Evolutionary conservation across 1,139 yeast species (phyloP).

Genomic region (Diutina scorzettiae): DNA sequence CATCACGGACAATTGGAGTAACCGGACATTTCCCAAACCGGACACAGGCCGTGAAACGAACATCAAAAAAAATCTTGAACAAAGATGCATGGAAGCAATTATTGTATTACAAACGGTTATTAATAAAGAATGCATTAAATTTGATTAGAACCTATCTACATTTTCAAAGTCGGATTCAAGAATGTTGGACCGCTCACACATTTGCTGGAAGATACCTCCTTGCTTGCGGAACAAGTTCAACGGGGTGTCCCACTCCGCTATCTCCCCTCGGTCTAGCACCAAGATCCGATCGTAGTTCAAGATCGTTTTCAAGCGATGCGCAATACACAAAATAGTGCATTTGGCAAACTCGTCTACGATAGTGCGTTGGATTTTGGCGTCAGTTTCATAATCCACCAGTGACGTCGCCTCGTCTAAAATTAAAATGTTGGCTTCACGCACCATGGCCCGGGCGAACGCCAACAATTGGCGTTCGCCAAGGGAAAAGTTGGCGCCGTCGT

Average conservation of each 20-base stretch:
- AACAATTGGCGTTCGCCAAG: slow-evolving; percentile 69
- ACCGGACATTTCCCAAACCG: too few relatives aligned
- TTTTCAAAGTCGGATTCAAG: slow-evolving; percentile 6
- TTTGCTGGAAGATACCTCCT: slow-evolving; percentile 40
- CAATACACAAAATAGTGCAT: slow-evolving; percentile 68
- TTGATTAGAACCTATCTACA: neutral
- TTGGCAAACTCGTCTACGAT: slow-evolving; percentile 47
- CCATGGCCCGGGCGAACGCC: slow-evolving; percentile 68
- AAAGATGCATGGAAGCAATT: too few relatives aligned
- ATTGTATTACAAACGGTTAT: neutral
- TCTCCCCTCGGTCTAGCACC: slow-evolving; percentile 48
- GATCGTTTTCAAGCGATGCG: slow-evolving; percentile 65
- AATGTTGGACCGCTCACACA: slow-evolving; percentile 32
- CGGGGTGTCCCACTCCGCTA: slow-evolving; percentile 39
- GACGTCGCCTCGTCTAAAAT: slow-evolving; percentile 79
- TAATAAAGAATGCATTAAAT: neutral
- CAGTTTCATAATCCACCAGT: slow-evolving; percentile 71
- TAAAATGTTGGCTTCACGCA: slow-evolving; percentile 53
- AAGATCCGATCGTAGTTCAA: slow-evolving; percentile 51
- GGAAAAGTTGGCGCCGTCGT: slow-evolving; percentile 65
- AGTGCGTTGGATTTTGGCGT: slow-evolving; percentile 54
- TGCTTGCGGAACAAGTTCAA: slow-evolving; percentile 21
- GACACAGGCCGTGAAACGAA: too few relatives aligned
- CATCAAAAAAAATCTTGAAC: too few relatives aligned
- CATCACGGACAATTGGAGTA: too few relatives aligned